These are phyloP conservation scores for Colletotrichum simmondsii DNA, from an alignment of 2,329 filamentous ascomycete species.

Conservation along the genomic window DNA sequence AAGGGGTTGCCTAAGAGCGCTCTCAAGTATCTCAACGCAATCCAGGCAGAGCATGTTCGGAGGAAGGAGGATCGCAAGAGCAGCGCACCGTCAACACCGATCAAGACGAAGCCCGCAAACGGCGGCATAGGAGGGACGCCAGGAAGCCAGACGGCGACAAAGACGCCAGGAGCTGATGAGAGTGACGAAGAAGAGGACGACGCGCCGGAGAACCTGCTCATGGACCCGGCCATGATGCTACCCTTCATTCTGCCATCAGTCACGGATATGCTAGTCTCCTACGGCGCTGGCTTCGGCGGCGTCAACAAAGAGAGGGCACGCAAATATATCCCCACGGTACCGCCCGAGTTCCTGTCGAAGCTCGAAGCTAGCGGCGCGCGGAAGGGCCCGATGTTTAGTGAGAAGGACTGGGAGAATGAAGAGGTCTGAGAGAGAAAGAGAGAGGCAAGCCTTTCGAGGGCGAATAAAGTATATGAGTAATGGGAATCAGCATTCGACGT, in stretches of 20 bases:
- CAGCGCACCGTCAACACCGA: conserved; percentile 57
- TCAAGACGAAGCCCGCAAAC: conserved; percentile 50
- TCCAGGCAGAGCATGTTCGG: conserved; percentile 79
- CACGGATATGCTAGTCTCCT: conserved; percentile 96
- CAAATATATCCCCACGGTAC: conserved; percentile 96
- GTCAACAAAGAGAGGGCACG: conserved; percentile 90
- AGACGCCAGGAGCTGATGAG: conserved; percentile 43
- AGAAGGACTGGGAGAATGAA: conserved; percentile 76
- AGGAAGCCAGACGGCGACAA: conserved; percentile 53
- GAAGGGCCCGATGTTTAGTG: conserved; percentile 67
- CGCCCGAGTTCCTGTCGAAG: conserved; percentile 91
- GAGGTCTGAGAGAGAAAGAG: conserved; percentile 54
- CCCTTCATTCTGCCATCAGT: conserved; percentile 96
- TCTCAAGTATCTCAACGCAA: conserved; percentile 83
- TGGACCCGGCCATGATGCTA: conserved; percentile 92
- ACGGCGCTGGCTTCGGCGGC: conserved; percentile 93
- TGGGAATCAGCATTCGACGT: neutral
- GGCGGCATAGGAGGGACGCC: conserved; percentile 56
- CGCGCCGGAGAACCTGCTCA: conserved; percentile 77
- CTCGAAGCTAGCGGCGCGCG: conserved; percentile 72
- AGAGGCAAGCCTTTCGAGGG: neutral
- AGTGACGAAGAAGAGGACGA: conserved; percentile 72
- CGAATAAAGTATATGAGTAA: neutral
- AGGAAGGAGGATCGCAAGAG: conserved; percentile 67
- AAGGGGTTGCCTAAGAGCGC: conserved; percentile 90